Base-by-base conservation (phyloP, 1,284 basidiomycete genomes). In the Heterobasidion annosum region DNA sequence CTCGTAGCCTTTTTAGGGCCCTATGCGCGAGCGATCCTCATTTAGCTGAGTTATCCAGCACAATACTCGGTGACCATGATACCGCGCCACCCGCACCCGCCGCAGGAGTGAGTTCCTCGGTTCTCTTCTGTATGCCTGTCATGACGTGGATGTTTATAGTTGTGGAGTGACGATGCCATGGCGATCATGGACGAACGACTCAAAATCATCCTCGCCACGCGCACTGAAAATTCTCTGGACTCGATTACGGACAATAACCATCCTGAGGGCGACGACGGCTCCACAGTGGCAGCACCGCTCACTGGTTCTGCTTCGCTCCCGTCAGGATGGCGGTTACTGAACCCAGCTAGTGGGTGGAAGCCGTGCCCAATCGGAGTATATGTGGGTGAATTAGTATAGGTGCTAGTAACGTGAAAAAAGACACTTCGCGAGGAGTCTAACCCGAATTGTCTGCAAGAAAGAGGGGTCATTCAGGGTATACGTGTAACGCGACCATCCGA, bases 351-450 rank as follows among this genome's bases (percentile, higher is more conserved):
- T 15, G 66, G 67, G 33, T 88, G 86, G 87, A 73, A 68, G 58
- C 73, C 81, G 2, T 82, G 78, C 63, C 85, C 86, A 4, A 83
- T 89, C 51, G 87, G 86, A 15, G 72, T 85, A 51, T 81, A 65
- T 52, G 40, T 43, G 10, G 37, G 37, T n/a, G 37, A 40, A 10
- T 12, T n/a, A 40, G 12, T 40, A 12, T 40, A 40, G 37, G 37
- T 40, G n/a, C 12, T 12, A 10, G 37, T 25, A 25, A 25, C 25
- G 25, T 25, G 25, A 25, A 25, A 25, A 25, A 25, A 25, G 25
- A 25, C 25, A 25, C 25, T 18, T 47, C 16, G 12, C 46, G 37
- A 40, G 37, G n/a, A 12, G 37, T 40, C 37, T 40, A 10, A 40
- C n/a, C 37, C 50, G 57, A 43, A 16, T 12, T 9, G 1, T 54